Evolutionary conservation across 83 land plant genomes (phyloP), one percentile per base, ranked within the genome.

Genomic region (Isoetes engelmannii): DNA sequence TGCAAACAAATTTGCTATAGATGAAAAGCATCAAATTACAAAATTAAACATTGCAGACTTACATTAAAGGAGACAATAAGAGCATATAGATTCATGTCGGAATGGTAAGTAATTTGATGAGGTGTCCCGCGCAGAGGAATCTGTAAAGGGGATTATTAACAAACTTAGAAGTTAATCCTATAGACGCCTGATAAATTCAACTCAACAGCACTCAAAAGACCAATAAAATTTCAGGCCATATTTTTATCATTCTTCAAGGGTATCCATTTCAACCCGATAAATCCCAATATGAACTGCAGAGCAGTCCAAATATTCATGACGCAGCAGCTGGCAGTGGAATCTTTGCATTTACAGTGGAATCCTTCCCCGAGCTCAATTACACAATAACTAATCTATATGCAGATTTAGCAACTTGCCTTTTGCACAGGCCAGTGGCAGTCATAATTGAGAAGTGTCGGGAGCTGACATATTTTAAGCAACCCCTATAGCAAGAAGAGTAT

Each of bases 351-450:
- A 28, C 37, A 28, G 37, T 28, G 37, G 37, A 28, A 28, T 28
- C 0, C 37, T 28, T 28, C 37, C 37, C 37, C 2, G 37, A 28
- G 37, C 37, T 28, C 37, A 28, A 28, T 0, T 28, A 28, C 37
- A 28, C 37, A 28, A 28, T 28, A 2, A 28, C 37, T 2, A 28
- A 28, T 0, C 37, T 28, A 28, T 28, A 28, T 28, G 37, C 37
- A 28, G 37, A 2, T 28, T 28, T 28, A 28, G 37, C 37, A 61
- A 45, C 45, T 69, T 69, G 74, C 99, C 88, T 95, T 95, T 57
- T 85, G 87, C 53, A 88, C 89, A 54, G 97, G 89, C 99, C 99
- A 95, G 67, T 89, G 82, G 73, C 85, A 91, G 74, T 95, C 99
- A 81, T 88, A 95, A 70, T 74, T 85, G 57, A 80, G 63, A 64